A percentile compares a stretch with the other conserved stretches of the same genome.
phyloP scores from a whole-genome alignment of 2,329 filamentous ascomycete genomes.

The Lasiodiplodia hormozganensis region DNA sequence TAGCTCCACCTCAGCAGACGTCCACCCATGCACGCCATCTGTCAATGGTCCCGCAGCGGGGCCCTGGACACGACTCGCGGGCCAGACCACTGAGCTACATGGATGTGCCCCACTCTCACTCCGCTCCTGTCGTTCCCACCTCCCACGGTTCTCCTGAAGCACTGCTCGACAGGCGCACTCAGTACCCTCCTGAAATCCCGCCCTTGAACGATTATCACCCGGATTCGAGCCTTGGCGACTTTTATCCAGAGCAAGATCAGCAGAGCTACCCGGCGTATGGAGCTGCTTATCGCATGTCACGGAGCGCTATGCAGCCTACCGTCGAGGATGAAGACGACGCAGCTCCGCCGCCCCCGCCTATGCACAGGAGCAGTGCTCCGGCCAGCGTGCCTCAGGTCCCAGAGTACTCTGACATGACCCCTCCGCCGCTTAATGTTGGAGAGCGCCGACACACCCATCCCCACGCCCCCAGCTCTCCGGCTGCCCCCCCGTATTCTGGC shows the following conservation, averaged over 20 bases:
- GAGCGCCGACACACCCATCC: constrained; percentile 45
- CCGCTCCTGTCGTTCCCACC: constrained; percentile 44
- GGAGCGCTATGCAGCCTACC: constrained; percentile 64
- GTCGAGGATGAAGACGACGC: constrained; percentile 70
- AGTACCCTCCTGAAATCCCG: constrained; percentile 27
- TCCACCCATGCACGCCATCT: constrained; percentile 19
- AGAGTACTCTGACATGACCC: constrained; percentile 38
- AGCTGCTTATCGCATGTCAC: constrained; percentile 51
- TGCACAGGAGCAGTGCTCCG: constrained; percentile 45
- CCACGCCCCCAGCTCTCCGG: constrained; percentile 28
- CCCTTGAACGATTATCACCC: constrained; percentile 10
- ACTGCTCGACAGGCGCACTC: constrained; percentile 5
- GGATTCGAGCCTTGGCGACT: neutral
- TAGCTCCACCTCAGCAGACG: constrained; percentile 14
- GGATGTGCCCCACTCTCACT: constrained; percentile 52
- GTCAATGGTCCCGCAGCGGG: constrained; percentile 33
- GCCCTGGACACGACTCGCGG: constrained; percentile 39
- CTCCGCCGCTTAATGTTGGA: constrained; percentile 42
- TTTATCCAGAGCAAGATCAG: constrained; percentile 23
- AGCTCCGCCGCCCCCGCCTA: constrained; percentile 46
- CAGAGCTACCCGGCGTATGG: constrained; percentile 22
- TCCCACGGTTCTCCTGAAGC: constrained; percentile 28
- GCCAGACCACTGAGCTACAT: constrained; percentile 38
- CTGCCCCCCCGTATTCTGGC: neutral
- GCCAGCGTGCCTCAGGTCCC: constrained; percentile 32